A percentile compares a stretch with the other conserved stretches of the same genome.
These are phyloP conservation scores for Alternaria arbusti DNA, from an alignment of 2,329 filamentous ascomycete genomes.

Conservation along the genomic window DNA sequence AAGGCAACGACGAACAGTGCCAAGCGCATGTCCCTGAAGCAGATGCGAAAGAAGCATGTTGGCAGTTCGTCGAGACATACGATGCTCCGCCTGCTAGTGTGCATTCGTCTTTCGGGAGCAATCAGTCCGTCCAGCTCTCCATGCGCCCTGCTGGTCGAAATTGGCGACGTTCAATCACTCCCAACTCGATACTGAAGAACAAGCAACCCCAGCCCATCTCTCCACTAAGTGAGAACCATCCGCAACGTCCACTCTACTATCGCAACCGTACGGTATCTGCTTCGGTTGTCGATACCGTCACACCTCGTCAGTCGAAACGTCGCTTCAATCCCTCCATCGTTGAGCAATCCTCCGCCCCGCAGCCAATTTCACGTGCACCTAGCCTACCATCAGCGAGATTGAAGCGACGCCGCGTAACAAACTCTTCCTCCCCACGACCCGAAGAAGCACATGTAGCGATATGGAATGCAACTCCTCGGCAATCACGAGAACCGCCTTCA, in stretches of 20 bases:
- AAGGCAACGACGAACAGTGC: constrained; percentile 46
- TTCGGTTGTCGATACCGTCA: constrained; percentile 31
- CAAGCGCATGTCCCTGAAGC: constrained; percentile 61
- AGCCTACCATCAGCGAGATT: constrained; percentile 35
- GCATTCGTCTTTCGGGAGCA: constrained; percentile 54
- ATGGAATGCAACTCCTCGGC: constrained; percentile 51
- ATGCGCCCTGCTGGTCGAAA: constrained; percentile 44
- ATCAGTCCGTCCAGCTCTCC: constrained; percentile 39
- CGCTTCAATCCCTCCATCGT: constrained; percentile 37
- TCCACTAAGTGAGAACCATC: constrained; percentile 44
- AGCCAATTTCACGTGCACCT: constrained; percentile 46
- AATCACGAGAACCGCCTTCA: constrained; percentile 53
- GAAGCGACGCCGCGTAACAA: constrained; percentile 57
- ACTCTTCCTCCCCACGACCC: constrained; percentile 33
- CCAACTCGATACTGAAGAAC: constrained; percentile 42
- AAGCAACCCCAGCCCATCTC: constrained; percentile 41
- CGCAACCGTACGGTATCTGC: constrained; percentile 38
- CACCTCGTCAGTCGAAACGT: constrained; percentile 38
- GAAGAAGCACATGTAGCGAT: constrained; percentile 33
- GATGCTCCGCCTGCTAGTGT: constrained; percentile 61
- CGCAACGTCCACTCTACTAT: constrained; percentile 31
- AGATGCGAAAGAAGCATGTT: constrained; percentile 69
- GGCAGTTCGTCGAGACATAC: constrained; percentile 69
- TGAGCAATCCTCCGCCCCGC: constrained; percentile 38
- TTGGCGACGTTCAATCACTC: constrained; percentile 46